A percentile compares a stretch with the other conserved stretches of the same genome.
Evolutionary conservation across 1,284 basidiomycete genomes (phyloP).

Genomic region (Stygiomarasmius scandens): DNA sequence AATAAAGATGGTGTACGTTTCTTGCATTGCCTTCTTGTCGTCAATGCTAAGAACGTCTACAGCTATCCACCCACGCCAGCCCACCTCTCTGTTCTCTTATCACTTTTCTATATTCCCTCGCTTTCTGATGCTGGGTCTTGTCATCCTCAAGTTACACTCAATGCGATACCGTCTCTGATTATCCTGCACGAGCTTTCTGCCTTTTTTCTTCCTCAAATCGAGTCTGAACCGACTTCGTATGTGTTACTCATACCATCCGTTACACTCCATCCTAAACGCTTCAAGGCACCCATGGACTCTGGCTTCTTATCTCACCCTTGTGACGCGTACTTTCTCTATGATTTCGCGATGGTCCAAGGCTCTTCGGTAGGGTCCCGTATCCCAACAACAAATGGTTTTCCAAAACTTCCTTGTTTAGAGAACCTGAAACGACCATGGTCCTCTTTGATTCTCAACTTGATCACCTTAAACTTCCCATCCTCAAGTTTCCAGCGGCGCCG

Average conservation of each 20-base stretch:
- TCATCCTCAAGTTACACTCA: constrained; percentile 43
- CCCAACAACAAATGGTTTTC: background rate
- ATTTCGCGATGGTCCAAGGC: background rate
- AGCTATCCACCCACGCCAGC: constrained; percentile 70
- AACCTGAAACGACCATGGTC: constrained; percentile 34
- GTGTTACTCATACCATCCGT: constrained; percentile 4
- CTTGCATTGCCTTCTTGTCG: constrained; percentile 17
- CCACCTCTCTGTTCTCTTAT: constrained; percentile 60
- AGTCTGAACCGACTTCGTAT: constrained; percentile 28
- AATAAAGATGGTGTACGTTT: constrained; percentile 59
- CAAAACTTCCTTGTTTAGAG: constrained; percentile 17
- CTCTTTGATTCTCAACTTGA: constrained; percentile 69
- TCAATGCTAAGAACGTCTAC: background rate
- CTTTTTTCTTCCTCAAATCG: constrained; percentile 48
- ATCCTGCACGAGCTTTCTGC: constrained; percentile 66
- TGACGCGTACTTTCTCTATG: constrained; percentile 44
- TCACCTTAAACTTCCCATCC: constrained; percentile 51
- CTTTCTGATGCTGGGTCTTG: constrained; percentile 22
- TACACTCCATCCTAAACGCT: constrained; percentile 6
- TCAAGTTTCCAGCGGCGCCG: background rate
- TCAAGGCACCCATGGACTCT: constrained; percentile 34
- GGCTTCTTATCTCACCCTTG: constrained; percentile 50
- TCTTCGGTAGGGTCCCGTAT: background rate
- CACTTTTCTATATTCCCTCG: constrained; percentile 46
- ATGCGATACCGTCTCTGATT: constrained; percentile 52